Evolutionary conservation across 1,139 yeast genomes (phyloP).

Genomic region (Hanseniaspora uvarum): DNA sequence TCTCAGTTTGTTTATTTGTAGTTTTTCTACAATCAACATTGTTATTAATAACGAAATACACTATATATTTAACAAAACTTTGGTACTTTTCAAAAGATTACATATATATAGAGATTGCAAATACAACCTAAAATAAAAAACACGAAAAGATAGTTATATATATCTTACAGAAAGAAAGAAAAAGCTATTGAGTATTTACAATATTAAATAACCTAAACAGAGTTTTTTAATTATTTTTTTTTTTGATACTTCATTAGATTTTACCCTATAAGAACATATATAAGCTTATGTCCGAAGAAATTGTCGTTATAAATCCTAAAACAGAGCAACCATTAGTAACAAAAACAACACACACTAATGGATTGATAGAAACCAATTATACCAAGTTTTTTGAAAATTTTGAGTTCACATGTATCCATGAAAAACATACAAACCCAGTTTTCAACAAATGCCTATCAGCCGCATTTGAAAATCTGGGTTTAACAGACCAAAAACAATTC

Average conservation of each 20-base stretch:
- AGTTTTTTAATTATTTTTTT: no score
- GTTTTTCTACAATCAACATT: no score
- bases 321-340: not conserved
- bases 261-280: not conserved
- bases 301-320: not conserved
- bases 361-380: constrained; percentile 6
- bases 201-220: no score
- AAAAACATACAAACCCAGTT: not conserved
- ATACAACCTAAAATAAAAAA: no score
- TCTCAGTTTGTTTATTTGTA: not conserved
- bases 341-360: not conserved
- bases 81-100: no score
- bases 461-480: constrained; percentile 7
- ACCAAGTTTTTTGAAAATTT: constrained; percentile 5
- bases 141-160: no score
- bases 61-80: no score
- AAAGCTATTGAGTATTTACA: no score
- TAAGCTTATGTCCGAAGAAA: not conserved
- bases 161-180: no score
- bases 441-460: not conserved
- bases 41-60: no score
- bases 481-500: constrained; percentile 13
- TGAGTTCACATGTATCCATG: not conserved
- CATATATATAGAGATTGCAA: no score
- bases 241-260: no score